A percentile compares a stretch with the other conserved stretches of the same genome.
Conservation (phyloP, 805 yeast genomes). For the Ogataea wickerhamii region DNA sequence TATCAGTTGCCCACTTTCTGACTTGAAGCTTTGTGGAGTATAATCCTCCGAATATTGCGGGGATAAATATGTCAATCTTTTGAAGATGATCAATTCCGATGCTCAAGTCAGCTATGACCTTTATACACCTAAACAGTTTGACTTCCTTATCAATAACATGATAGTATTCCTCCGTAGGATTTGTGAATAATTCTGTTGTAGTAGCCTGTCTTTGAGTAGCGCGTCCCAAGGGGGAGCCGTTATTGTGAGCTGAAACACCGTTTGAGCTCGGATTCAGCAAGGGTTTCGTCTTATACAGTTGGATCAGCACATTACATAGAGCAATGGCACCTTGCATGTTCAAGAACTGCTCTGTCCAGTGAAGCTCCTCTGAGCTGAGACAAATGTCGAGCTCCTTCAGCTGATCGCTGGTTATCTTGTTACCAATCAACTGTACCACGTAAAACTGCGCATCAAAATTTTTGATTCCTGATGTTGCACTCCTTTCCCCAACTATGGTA, state of each 20-base stretch:
- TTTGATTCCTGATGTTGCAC: slow-evolving; percentile 10
- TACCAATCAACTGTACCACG: slow-evolving; percentile 69
- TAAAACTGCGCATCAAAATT: slow-evolving; percentile 64
- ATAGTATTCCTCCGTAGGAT: slow-evolving; percentile 31
- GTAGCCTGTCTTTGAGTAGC: background rate
- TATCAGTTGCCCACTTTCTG: slow-evolving; percentile 78
- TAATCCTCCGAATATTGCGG: slow-evolving; percentile 73
- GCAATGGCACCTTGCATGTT: slow-evolving; percentile 88
- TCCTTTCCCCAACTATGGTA: slow-evolving; percentile 10
- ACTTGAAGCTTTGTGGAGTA: slow-evolving; percentile 78
- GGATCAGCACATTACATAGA: slow-evolving; percentile 63
- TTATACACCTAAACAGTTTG: slow-evolving; percentile 74
- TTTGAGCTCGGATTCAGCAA: slow-evolving; percentile 7
- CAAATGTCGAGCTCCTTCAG: slow-evolving; percentile 87
- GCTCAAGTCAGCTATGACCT: slow-evolving; percentile 68
- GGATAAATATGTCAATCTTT: slow-evolving; percentile 51
- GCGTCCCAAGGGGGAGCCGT: background rate
- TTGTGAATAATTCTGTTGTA: slow-evolving; percentile 22
- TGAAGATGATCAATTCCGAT: slow-evolving; percentile 67
- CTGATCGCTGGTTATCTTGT: slow-evolving; percentile 63
- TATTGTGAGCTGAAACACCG: background rate
- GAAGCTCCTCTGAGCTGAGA: slow-evolving; percentile 69
- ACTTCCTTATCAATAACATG: slow-evolving; percentile 60
- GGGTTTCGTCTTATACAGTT: slow-evolving; percentile 34
- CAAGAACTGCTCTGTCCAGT: slow-evolving; percentile 82